These are phyloP conservation scores for Saraca asoca DNA, from an alignment of 331 rosid species.

Conservation along the genomic window DNA sequence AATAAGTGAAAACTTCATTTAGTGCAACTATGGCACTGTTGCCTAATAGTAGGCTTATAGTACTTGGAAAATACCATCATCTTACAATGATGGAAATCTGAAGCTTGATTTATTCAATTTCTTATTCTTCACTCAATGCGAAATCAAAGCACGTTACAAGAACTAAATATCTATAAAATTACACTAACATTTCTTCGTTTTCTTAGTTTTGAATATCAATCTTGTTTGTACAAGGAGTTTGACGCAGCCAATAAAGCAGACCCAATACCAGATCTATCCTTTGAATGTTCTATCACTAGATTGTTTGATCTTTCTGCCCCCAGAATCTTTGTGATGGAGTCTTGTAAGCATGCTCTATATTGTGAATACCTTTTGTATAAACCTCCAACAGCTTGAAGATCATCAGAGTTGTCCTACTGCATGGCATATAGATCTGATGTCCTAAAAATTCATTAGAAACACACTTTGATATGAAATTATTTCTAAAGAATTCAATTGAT, in stretches of 20 bases:
- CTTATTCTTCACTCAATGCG: too few species aligned
- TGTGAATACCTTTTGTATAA: slow-evolving; percentile 82
- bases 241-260: slow-evolving; percentile 96
- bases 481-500: neutral
- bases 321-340: slow-evolving; percentile 62
- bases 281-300: slow-evolving; percentile 66
- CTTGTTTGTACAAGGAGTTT: slow-evolving; percentile 63
- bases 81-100: too few species aligned
- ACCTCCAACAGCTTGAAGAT: slow-evolving; percentile 79
- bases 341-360: slow-evolving; percentile 60
- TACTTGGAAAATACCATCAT: too few species aligned
- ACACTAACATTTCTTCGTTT: neutral
- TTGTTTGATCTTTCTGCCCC: slow-evolving; percentile 63
- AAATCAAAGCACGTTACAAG: too few species aligned
- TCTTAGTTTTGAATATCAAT: neutral
- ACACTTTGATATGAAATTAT: slow-evolving; percentile 6
- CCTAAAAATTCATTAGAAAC: slow-evolving; percentile 43
- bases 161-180: too few species aligned
- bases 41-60: neutral
- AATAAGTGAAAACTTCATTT: too few species aligned
- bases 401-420: slow-evolving; percentile 79
- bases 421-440: slow-evolving; percentile 79
- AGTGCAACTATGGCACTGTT: too few species aligned
- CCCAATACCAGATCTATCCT: slow-evolving; percentile 93
- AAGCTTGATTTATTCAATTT: too few species aligned